These are phyloP conservation scores for Aethionema arabicum DNA, from an alignment of 345 rosid species.

Conservation along the genomic window DNA sequence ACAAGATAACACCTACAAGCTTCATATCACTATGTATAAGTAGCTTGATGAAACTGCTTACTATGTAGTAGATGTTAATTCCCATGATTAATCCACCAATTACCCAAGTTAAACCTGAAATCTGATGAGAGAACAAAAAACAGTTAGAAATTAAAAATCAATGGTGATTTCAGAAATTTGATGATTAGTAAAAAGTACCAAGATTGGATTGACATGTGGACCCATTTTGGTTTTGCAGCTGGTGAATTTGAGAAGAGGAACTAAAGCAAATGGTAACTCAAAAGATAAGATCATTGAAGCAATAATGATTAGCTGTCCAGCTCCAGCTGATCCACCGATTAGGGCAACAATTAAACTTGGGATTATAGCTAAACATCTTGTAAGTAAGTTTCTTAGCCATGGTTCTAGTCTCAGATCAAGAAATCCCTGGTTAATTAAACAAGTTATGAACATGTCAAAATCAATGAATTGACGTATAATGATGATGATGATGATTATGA, in stretches of 20 bases:
- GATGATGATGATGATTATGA: background rate
- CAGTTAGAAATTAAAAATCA: conserved; percentile 1
- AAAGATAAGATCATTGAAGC: conserved; percentile 96
- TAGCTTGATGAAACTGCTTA: conserved; percentile 53
- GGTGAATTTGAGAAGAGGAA: conserved; percentile 94
- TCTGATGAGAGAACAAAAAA: conserved; percentile 31
- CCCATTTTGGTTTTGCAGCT: conserved; percentile 92
- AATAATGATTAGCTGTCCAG: conserved; percentile 84
- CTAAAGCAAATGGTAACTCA: conserved; percentile 89
- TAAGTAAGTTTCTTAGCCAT: conserved; percentile 81
- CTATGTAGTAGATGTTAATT: conserved; percentile 74
- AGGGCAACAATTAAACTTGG: conserved; percentile 90
- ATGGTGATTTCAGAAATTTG: background rate
- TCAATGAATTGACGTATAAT: too few species aligned
- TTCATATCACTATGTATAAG: conserved; percentile 54
- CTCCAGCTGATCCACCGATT: conserved; percentile 90
- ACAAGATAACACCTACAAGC: conserved; percentile 45
- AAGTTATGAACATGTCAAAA: background rate
- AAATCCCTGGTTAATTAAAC: conserved; percentile 52
- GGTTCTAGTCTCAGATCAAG: conserved; percentile 73
- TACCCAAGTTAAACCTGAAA: conserved; percentile 67
- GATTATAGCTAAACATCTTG: conserved; percentile 86
- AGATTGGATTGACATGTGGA: conserved; percentile 46
- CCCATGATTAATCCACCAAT: conserved; percentile 75
- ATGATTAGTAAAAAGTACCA: conserved; percentile 42